These are phyloP conservation scores for Stentor roeselii DNA, from an alignment of 73 alveolate species.

Conservation along the genomic window DNA sequence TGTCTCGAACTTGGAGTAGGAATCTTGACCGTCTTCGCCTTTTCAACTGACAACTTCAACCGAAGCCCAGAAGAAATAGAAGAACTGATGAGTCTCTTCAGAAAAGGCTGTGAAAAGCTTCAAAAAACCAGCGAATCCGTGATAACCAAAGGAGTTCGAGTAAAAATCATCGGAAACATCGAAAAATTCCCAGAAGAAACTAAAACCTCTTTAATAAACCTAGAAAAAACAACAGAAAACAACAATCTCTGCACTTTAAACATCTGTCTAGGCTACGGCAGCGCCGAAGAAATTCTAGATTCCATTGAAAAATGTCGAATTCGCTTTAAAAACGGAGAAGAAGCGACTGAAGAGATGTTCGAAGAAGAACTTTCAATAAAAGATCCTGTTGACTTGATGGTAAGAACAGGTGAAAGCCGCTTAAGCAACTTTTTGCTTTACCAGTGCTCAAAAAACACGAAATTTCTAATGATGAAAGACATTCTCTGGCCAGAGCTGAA, in stretches of 20 bases:
- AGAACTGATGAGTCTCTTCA: constrained; percentile 32
- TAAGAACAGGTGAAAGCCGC: constrained; percentile 30
- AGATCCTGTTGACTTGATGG: constrained; percentile 24
- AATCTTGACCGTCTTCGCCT: constrained; percentile 36
- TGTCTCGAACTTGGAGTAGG: constrained; percentile 39
- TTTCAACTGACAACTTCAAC: constrained; percentile 39
- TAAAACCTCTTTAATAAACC: neutral
- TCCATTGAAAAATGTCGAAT: neutral
- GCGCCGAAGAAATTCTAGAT: neutral
- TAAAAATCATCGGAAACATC: neutral
- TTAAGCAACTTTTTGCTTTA: constrained; percentile 26
- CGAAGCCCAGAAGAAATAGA: constrained; percentile 35
- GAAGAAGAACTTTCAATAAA: neutral
- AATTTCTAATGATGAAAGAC: neutral
- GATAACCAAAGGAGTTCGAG: constrained; percentile 1
- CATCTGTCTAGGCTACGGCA: constrained; percentile 2
- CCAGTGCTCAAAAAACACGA: constrained; percentile 15
- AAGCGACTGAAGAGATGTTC: neutral
- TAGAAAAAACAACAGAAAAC: neutral
- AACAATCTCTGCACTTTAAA: neutral
- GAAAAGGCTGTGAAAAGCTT: constrained; percentile 6
- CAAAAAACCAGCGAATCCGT: neutral
- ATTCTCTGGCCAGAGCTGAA: constrained; percentile 13
- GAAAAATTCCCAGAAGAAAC: neutral
- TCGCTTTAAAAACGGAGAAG: neutral